A percentile compares a stretch with the other conserved stretches of the same genome.
These are phyloP conservation scores for Rhizopogon rudus DNA, from an alignment of 768 basidiomycete species.

Conservation along the genomic window DNA sequence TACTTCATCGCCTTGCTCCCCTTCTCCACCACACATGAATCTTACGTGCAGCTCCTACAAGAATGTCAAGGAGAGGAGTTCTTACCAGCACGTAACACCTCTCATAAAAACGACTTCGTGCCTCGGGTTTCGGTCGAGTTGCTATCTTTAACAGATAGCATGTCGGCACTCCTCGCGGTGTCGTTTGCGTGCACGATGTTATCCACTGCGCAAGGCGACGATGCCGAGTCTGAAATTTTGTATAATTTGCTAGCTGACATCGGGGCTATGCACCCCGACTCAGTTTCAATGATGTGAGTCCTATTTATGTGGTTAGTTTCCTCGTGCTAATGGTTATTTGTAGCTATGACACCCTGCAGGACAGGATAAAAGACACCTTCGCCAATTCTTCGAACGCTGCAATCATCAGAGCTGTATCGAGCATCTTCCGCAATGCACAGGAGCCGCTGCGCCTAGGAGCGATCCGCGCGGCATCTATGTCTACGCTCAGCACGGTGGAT, in stretches of 20 bases:
- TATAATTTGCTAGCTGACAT: constrained; percentile 75
- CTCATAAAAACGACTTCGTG: constrained; percentile 40
- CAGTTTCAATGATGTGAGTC: constrained; percentile 68
- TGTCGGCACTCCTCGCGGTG: constrained; percentile 64
- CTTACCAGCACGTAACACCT: constrained; percentile 30
- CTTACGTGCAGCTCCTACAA: constrained; percentile 57
- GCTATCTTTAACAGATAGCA: constrained; percentile 57
- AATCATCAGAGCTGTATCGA: constrained; percentile 69
- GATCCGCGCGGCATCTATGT: constrained; percentile 48
- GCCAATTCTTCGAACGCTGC: constrained; percentile 65
- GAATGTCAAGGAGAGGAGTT: constrained; percentile 55
- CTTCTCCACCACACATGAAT: constrained; percentile 49
- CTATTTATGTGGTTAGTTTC: constrained; percentile 1
- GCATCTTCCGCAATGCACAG: constrained; percentile 66
- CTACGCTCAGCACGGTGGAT: constrained; percentile 61
- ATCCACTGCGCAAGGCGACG: constrained; percentile 70
- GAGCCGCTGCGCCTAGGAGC: constrained; percentile 41
- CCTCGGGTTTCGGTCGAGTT: constrained; percentile 52
- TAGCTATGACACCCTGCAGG: constrained; percentile 75
- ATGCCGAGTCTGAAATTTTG: constrained; percentile 76
- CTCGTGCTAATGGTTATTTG: constrained; percentile 2
- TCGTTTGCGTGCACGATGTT: constrained; percentile 78
- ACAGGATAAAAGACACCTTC: constrained; percentile 69
- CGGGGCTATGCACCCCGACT: constrained; percentile 61
- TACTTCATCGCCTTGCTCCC: constrained; percentile 80